phyloP scores from a whole-genome alignment of 345 rosid species.

The Citrus maxima region DNA sequence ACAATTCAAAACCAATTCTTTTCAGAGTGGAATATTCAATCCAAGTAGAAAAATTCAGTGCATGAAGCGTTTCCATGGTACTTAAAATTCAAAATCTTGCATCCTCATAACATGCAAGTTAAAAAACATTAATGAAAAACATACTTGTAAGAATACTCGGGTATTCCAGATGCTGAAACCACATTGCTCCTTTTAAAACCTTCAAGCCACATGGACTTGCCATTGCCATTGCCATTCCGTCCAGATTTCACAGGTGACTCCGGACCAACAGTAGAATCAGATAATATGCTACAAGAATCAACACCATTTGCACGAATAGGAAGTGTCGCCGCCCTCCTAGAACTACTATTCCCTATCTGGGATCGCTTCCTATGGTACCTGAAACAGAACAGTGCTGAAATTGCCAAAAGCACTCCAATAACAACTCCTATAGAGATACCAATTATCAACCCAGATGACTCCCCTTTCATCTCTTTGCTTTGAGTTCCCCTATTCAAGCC shows the following conservation, averaged over 20 bases:
- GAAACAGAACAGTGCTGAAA: slow-evolving; percentile 50
- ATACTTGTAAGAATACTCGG: slow-evolving; percentile 89
- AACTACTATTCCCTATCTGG: slow-evolving; percentile 88
- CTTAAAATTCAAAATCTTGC: not conserved
- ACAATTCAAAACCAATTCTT: not conserved
- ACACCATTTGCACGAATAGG: slow-evolving; percentile 84
- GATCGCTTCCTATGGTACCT: slow-evolving; percentile 73
- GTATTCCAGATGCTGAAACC: slow-evolving; percentile 84
- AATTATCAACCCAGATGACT: slow-evolving; percentile 76
- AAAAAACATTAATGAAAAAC: slow-evolving; percentile 9
- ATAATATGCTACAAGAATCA: slow-evolving; percentile 64
- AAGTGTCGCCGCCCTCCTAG: slow-evolving; percentile 66
- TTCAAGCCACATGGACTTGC: slow-evolving; percentile 74
- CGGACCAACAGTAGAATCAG: slow-evolving; percentile 80
- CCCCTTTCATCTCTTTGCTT: slow-evolving; percentile 62
- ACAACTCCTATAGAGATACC: slow-evolving; percentile 93
- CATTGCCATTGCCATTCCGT: slow-evolving; percentile 54
- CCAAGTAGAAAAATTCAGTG: not conserved
- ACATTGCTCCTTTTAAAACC: slow-evolving; percentile 59
- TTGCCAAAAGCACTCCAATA: slow-evolving; percentile 81
- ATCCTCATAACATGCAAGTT: not conserved
- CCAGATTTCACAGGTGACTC: slow-evolving; percentile 86
- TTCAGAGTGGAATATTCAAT: not conserved
- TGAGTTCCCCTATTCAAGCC: slow-evolving; percentile 30
- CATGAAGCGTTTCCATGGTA: not conserved